Evolutionary conservation across 164 flowering plant genomes (phyloP), one percentile per base, ranked within the genome.

Genomic region (Tinospora cordifolia): DNA sequence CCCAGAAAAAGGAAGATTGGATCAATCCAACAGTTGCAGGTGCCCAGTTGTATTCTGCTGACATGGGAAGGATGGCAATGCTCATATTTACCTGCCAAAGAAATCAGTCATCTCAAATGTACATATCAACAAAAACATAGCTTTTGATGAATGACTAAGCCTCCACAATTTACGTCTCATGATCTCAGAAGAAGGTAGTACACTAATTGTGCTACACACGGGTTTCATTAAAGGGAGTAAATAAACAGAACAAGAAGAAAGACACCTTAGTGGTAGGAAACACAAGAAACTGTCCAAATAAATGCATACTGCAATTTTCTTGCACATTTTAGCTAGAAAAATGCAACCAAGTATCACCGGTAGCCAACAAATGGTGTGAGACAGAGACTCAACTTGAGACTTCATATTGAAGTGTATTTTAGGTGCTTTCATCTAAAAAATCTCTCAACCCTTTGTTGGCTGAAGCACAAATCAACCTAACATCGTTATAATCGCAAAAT

Each of bases 1-100:
- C 98, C 97, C 97, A 93, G 81, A 93, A 93, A 74, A 93, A 93
- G 0, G 98, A 93, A 69, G 98, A 93, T 76, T 93, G 98, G 41
- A 93, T 87, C 79, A 93, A 79, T 75, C 98, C 98, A 80, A 93
- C 98, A 13, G 98, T 91, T 13, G 90, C 40, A 3, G 94, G 90
- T 72, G 75, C 86, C 98, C 98, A 93, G 65, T 83, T 80, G 72
- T 19, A 90, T 77, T 93, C 96, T 13, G 90, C 87, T 10, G 98
- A 82, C 97, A 93, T 93, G 13, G 98, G 98, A 81, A 93, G 97
- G 75, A 93, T 93, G 21, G 97, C 98, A 76, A 93, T 93, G 78
- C 98, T 93, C 98, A 93, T 93, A 73, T 93, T 93, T 58, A 93
- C 98, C 98, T 93, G 83, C 79, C 79, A 78, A 76, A 46, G 7